phyloP scores from a whole-genome alignment of 1,139 yeast species.

The Yueomyces sp. region DNA sequence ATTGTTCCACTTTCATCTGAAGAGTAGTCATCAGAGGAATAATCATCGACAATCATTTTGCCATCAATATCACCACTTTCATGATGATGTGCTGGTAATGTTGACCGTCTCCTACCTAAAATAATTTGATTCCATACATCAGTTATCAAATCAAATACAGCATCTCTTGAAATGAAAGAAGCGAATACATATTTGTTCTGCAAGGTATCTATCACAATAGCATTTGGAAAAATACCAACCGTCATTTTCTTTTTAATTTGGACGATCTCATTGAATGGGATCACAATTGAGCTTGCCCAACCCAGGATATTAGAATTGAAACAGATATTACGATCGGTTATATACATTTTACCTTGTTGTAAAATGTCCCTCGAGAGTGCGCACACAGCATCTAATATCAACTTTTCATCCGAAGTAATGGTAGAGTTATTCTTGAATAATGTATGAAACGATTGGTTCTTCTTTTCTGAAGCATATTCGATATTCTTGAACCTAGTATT shows the following conservation, averaged over 20 bases:
- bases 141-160: constrained; percentile 47
- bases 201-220: constrained; percentile 55
- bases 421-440: constrained; percentile 35
- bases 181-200: constrained; percentile 67
- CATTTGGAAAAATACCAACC: constrained; percentile 65
- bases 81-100: constrained; percentile 7
- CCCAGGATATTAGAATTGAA: constrained; percentile 68
- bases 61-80: constrained; percentile 11
- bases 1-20: constrained; percentile 1
- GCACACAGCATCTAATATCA: constrained; percentile 58
- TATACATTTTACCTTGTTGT: constrained; percentile 58
- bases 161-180: constrained; percentile 55
- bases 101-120: constrained; percentile 16
- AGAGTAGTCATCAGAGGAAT: constrained; percentile 7
- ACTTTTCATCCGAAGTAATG: constrained; percentile 38
- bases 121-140: constrained; percentile 44
- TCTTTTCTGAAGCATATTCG: constrained; percentile 29
- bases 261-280: constrained; percentile 57
- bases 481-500: constrained; percentile 18
- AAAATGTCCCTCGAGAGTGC: constrained; percentile 61
- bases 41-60: constrained; percentile 6
- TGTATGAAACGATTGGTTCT: constrained; percentile 52
- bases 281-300: constrained; percentile 54
- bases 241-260: constrained; percentile 63
- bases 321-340: constrained; percentile 46